A percentile compares a stretch with the other conserved stretches of the same genome.
These are phyloP conservation scores for Colletotrichum spinosum DNA, from an alignment of 2,329 filamentous ascomycete species.

Conservation along the genomic window DNA sequence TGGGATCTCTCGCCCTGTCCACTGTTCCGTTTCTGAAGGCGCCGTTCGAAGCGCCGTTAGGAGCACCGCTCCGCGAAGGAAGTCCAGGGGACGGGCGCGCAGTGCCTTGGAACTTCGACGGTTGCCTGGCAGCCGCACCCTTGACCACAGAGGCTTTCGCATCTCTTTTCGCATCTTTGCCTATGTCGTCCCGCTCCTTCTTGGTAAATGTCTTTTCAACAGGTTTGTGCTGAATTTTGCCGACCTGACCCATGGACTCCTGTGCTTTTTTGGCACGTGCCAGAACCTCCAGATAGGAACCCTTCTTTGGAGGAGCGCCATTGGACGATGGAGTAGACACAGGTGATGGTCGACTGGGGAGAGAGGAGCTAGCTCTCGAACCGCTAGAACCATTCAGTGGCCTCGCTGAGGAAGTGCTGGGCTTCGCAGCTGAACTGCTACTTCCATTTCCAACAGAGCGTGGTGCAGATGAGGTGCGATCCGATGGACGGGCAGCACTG, in stretches of 20 bases:
- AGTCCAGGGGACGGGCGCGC: conserved; percentile 17
- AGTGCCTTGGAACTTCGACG: conserved; percentile 30
- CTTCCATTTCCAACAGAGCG: conserved; percentile 26
- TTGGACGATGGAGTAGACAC: conserved; percentile 56
- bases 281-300: conserved; percentile 80
- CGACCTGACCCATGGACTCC: conserved; percentile 69
- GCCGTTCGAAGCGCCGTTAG: conserved; percentile 36
- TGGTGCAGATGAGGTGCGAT: conserved; percentile 25
- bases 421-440: conserved; percentile 7
- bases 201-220: conserved; percentile 72
- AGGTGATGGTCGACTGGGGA: conserved; percentile 42
- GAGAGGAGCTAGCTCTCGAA: conserved; percentile 14
- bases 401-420: conserved; percentile 25
- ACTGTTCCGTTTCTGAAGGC: conserved; percentile 38
- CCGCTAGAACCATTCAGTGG: conserved; percentile 17
- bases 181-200: conserved; percentile 61
- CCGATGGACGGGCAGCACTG: conserved; percentile 34
- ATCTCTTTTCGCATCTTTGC: conserved; percentile 54
- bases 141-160: conserved; percentile 8
- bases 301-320: conserved; percentile 71
- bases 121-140: conserved; percentile 21
- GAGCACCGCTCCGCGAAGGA: conserved; percentile 11
- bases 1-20: conserved; percentile 41
- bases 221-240: conserved; percentile 80
- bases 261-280: conserved; percentile 77